A percentile compares a stretch with the other conserved stretches of the same genome.
phyloP scores from a whole-genome alignment of 164 flowering plant genomes.

The Dillenia suffruticosa region DNA sequence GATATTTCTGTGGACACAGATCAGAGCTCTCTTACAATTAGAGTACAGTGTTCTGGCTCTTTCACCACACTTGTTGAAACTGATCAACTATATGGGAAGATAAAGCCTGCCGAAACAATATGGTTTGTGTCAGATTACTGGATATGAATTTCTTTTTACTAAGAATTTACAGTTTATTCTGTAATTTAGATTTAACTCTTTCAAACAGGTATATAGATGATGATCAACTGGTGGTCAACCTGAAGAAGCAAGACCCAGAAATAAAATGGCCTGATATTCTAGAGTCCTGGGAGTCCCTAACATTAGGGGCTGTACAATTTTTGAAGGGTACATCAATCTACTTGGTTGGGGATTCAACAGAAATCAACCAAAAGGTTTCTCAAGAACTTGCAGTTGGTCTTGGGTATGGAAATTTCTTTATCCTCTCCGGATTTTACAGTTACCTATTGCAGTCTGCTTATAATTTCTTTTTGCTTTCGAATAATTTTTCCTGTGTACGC shows the following conservation, averaged over 20 bases:
- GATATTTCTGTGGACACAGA: slow-evolving; percentile 64
- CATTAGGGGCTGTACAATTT: slow-evolving; percentile 57
- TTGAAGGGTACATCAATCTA: slow-evolving; percentile 83
- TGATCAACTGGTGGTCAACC: slow-evolving; percentile 73
- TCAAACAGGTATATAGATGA: slow-evolving; percentile 84
- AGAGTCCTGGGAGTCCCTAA: slow-evolving; percentile 93
- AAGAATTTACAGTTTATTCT: background rate
- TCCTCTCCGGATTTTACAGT: too few relatives aligned
- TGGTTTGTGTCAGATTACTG: slow-evolving; percentile 45
- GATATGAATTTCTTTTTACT: background rate
- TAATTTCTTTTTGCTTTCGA: too few relatives aligned
- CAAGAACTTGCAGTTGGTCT: slow-evolving; percentile 86
- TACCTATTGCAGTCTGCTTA: too few relatives aligned
- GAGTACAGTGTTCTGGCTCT: slow-evolving; percentile 36
- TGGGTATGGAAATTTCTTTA: slow-evolving; percentile 43
- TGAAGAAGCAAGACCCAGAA: slow-evolving; percentile 82
- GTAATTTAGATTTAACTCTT: background rate
- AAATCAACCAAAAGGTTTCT: slow-evolving; percentile 77
- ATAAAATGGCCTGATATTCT: slow-evolving; percentile 91
- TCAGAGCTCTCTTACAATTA: slow-evolving; percentile 56
- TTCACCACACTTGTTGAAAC: slow-evolving; percentile 57
- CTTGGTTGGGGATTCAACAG: slow-evolving; percentile 85
- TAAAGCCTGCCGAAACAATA: slow-evolving; percentile 92
- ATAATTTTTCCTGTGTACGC: too few relatives aligned
- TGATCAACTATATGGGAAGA: slow-evolving; percentile 62